Evolutionary conservation across 1,139 yeast species (phyloP).

Genomic region (Geotrichum restrictum): DNA sequence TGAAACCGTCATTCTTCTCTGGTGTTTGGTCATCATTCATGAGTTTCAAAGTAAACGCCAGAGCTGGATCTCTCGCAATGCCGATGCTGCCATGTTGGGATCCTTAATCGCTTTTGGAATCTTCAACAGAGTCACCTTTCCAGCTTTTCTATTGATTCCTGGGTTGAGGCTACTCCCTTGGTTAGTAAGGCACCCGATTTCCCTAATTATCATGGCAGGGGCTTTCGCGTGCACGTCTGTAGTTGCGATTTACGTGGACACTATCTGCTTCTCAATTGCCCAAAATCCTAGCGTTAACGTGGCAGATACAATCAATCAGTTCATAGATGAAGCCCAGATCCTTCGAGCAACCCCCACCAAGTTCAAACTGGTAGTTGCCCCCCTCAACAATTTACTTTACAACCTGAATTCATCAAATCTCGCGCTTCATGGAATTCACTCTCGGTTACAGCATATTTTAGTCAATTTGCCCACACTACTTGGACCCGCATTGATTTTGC

Average conservation of each 20-base stretch:
- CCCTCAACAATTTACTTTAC: constrained; percentile 70
- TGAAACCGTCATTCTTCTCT: constrained; percentile 67
- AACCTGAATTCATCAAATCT: constrained; percentile 60
- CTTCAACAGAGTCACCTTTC: constrained; percentile 82
- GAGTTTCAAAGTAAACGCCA: constrained; percentile 33
- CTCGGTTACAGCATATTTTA: constrained; percentile 66
- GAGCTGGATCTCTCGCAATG: constrained; percentile 30
- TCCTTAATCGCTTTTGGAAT: constrained; percentile 57
- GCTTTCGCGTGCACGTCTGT: constrained; percentile 37
- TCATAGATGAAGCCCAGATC: constrained; percentile 7
- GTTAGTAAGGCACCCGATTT: constrained; percentile 30
- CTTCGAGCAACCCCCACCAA: constrained; percentile 14
- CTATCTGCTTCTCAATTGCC: constrained; percentile 37
- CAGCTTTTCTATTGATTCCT: constrained; percentile 70
- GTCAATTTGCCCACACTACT: constrained; percentile 73
- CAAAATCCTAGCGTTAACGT: neutral
- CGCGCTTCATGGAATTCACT: constrained; percentile 77
- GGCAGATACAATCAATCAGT: constrained; percentile 7
- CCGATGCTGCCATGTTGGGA: constrained; percentile 48
- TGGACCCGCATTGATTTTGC: constrained; percentile 66
- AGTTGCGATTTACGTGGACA: constrained; percentile 53
- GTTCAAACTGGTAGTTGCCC: constrained; percentile 53
- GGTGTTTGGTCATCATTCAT: constrained; percentile 47
- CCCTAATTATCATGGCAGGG: constrained; percentile 30
- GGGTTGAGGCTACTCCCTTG: constrained; percentile 28